Percentiles rank a stretch among this genome's conserved stretches.
phyloP scores from a whole-genome alignment of 805 yeast genomes.

The Citeromyces matritensis region DNA sequence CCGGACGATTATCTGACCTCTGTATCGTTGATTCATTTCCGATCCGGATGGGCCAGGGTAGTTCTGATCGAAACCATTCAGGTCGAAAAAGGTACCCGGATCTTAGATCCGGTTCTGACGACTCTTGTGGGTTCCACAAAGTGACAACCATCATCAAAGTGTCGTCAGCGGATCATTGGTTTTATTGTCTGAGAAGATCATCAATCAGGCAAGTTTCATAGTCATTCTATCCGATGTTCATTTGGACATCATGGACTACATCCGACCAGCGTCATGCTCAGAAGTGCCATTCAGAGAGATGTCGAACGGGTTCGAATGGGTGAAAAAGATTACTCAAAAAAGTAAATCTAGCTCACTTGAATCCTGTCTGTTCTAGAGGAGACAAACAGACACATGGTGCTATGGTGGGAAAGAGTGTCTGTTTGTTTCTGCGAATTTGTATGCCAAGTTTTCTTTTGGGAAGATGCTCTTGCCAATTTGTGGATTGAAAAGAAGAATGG shows the following conservation, averaged over 20 bases:
- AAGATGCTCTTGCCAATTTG: constrained; percentile 91
- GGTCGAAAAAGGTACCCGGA: no score
- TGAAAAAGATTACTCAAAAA: constrained; percentile 85
- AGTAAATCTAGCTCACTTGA: constrained; percentile 52
- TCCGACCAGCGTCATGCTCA: constrained; percentile 83
- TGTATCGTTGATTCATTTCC: no score
- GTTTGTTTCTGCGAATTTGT: constrained; percentile 87
- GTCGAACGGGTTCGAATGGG: constrained; percentile 99
- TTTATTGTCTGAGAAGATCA: constrained; percentile 94
- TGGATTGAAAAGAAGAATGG: constrained; percentile 80
- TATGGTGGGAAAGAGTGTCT: constrained; percentile 75
- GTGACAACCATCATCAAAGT: constrained; percentile 84
- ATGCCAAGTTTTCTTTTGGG: constrained; percentile 93
- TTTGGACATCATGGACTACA: constrained; percentile 93
- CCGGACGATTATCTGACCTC: no score
- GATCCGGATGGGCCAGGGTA: no score
- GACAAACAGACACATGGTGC: constrained; percentile 91
- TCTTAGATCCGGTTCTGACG: no score
- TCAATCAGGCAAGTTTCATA: constrained; percentile 73
- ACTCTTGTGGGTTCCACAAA: constrained; percentile 86
- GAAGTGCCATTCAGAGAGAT: constrained; percentile 86
- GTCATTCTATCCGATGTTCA: constrained; percentile 91
- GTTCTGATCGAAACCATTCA: no score
- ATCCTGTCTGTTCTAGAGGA: constrained; percentile 60
- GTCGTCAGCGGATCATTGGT: constrained; percentile 95